phyloP scores from a whole-genome alignment of 371 early-diverging fungal genomes.

The Mortierella polycephala region DNA sequence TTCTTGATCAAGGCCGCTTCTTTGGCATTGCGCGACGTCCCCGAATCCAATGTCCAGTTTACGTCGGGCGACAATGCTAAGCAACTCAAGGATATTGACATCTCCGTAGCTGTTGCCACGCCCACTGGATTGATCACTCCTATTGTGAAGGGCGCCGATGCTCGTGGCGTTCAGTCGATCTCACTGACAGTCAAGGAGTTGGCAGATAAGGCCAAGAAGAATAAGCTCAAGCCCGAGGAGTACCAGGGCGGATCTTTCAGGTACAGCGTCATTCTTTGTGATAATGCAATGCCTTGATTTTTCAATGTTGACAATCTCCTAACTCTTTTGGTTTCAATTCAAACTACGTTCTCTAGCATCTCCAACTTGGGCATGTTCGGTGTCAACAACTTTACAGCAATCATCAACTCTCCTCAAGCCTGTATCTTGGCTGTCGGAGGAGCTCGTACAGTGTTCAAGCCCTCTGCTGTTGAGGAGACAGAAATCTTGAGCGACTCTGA shows the following conservation, averaged over 20 bases:
- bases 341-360: slow-evolving; percentile 66
- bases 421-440: slow-evolving; percentile 86
- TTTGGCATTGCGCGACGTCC: slow-evolving; percentile 80
- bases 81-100: slow-evolving; percentile 78
- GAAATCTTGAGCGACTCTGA: slow-evolving; percentile 43
- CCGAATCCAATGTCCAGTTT: slow-evolving; percentile 65
- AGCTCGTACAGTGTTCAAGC: slow-evolving; percentile 51
- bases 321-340: slow-evolving; percentile 64
- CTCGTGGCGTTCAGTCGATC: slow-evolving; percentile 84
- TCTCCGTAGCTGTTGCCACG: slow-evolving; percentile 95
- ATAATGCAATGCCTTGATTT: not conserved
- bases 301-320: not conserved
- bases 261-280: slow-evolving; percentile 5
- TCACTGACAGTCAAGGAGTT: slow-evolving; percentile 85
- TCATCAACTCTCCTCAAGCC: slow-evolving; percentile 94
- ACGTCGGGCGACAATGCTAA: slow-evolving; percentile 59
- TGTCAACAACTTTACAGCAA: slow-evolving; percentile 92
- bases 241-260: slow-evolving; percentile 52
- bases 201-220: slow-evolving; percentile 62
- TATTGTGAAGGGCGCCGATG: slow-evolving; percentile 78
- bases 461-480: slow-evolving; percentile 43
- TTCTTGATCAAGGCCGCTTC: slow-evolving; percentile 88
- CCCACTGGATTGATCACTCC: slow-evolving; percentile 97
- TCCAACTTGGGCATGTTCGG: slow-evolving; percentile 98
- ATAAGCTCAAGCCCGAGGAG: slow-evolving; percentile 69